Evolutionary conservation across 2,329 filamentous ascomycete genomes (phyloP).

Genomic region (Aspergillus calidoustus): DNA sequence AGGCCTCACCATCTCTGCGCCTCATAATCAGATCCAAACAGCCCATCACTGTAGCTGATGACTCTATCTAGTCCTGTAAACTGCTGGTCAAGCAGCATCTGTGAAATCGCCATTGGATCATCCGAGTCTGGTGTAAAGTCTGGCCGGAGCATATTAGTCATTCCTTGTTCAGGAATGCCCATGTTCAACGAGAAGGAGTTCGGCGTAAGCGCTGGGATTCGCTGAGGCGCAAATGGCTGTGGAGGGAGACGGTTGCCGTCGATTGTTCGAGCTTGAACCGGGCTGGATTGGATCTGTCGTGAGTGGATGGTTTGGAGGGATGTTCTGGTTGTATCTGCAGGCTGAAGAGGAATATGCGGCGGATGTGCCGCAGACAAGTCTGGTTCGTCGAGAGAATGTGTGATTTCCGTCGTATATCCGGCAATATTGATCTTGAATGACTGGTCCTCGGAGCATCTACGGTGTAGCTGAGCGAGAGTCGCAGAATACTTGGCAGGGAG

Average conservation of each 20-base stretch:
- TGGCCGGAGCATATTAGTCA: background rate
- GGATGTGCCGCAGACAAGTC: background rate
- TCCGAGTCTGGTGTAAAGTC: constrained; percentile 16
- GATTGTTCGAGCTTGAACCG: background rate
- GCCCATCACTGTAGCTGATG: constrained; percentile 26
- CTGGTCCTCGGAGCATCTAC: constrained; percentile 6
- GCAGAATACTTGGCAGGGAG: constrained; percentile 13
- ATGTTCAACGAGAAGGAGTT: background rate
- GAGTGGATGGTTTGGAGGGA: background rate
- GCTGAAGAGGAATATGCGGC: background rate
- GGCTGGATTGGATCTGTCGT: background rate
- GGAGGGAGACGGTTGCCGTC: no score
- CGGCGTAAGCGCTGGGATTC: background rate
- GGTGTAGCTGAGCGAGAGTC: constrained; percentile 2
- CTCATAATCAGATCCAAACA: constrained; percentile 18
- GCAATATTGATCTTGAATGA: constrained; percentile 15
- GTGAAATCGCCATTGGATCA: constrained; percentile 29
- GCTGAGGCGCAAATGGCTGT: background rate
- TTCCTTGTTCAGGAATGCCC: background rate
- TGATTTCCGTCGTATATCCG: constrained; percentile 20
- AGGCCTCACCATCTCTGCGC: constrained; percentile 15
- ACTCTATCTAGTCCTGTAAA: constrained; percentile 34
- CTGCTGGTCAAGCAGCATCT: constrained; percentile 31
- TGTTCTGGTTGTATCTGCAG: background rate
- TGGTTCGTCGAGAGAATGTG: background rate